These are phyloP conservation scores for Linderina pennispora DNA, from an alignment of 192 early-diverging fungal genomes.

Conservation along the genomic window DNA sequence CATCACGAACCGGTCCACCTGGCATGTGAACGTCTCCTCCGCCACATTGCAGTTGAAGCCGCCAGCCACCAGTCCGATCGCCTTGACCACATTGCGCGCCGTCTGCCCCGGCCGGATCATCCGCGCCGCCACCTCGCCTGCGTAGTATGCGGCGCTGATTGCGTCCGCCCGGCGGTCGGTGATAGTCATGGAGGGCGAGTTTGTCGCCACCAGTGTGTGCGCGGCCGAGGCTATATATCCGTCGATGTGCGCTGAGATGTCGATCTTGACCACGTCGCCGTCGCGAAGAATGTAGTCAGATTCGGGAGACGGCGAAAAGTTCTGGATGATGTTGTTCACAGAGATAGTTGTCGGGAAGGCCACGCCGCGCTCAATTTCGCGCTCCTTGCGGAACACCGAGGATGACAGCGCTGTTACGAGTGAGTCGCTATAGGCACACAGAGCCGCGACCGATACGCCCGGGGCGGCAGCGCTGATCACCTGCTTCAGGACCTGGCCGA, in stretches of 20 bases:
- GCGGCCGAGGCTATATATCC: slow-evolving; percentile 82
- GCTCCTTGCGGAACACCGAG: slow-evolving; percentile 55
- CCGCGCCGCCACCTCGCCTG: slow-evolving; percentile 74
- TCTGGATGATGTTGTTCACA: slow-evolving; percentile 73
- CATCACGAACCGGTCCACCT: slow-evolving; percentile 71
- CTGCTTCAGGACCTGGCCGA: slow-evolving; percentile 47
- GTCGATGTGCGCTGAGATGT: slow-evolving; percentile 87
- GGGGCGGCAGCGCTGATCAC: slow-evolving; percentile 49
- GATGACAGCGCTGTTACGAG: slow-evolving; percentile 53
- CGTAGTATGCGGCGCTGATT: slow-evolving; percentile 75
- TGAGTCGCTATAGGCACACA: slow-evolving; percentile 64
- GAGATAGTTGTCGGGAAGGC: slow-evolving; percentile 82
- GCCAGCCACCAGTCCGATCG: slow-evolving; percentile 48
- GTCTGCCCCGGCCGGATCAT: slow-evolving; percentile 70
- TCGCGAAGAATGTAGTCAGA: slow-evolving; percentile 59
- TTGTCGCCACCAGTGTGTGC: slow-evolving; percentile 72
- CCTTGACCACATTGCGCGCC: slow-evolving; percentile 52
- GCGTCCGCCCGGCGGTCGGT: slow-evolving; percentile 69
- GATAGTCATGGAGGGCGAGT: slow-evolving; percentile 53
- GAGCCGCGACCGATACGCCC: slow-evolving; percentile 55
- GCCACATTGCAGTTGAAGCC: slow-evolving; percentile 66
- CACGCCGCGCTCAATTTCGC: slow-evolving; percentile 59
- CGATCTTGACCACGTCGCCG: slow-evolving; percentile 88
- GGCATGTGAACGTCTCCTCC: slow-evolving; percentile 57
- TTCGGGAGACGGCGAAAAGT: slow-evolving; percentile 63